phyloP scores from a whole-genome alignment of 768 basidiomycete species.

The Mycena vitilis region DNA sequence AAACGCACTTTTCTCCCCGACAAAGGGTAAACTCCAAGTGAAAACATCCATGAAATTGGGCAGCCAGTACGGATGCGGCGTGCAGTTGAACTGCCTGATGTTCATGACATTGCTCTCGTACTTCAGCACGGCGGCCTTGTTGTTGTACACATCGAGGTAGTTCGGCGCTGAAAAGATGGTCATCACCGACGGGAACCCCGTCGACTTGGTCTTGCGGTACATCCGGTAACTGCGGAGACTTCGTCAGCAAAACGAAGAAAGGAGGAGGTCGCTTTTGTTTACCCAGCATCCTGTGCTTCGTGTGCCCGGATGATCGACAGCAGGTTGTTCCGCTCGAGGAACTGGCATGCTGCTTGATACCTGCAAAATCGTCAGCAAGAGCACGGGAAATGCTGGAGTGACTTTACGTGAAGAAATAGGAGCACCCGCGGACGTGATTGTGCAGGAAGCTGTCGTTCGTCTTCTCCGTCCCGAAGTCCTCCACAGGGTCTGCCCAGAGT shows the following conservation, averaged over 20 bases:
- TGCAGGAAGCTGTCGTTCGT: constrained; percentile 91
- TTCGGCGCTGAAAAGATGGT: constrained; percentile 99
- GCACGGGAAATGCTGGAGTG: background rate
- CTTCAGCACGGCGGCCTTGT: constrained; percentile 98
- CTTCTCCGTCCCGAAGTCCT: constrained; percentile 97
- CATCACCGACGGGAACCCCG: constrained; percentile 99
- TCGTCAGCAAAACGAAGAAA: constrained; percentile 11
- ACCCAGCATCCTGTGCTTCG: constrained; percentile 99
- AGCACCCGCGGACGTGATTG: constrained; percentile 97
- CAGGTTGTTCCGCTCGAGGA: constrained; percentile 96
- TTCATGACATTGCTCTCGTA: constrained; percentile 99
- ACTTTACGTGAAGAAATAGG: constrained; percentile 84
- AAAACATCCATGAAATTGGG: constrained; percentile 99
- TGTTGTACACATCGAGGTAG: constrained; percentile 98
- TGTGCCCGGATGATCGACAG: constrained; percentile 98
- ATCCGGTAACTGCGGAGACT: constrained; percentile 81
- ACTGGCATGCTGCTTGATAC: constrained; percentile 96
- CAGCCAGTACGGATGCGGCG: constrained; percentile 96
- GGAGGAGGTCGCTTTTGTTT: background rate
- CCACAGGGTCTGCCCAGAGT: constrained; percentile 97
- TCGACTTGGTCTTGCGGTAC: constrained; percentile 98
- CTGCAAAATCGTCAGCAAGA: constrained; percentile 51
- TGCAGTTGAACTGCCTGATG: constrained; percentile 97
- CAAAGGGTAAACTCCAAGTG: constrained; percentile 98
- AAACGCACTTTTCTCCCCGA: constrained; percentile 93